phyloP scores from a whole-genome alignment of 208 protist species.

The Acanthamoeba healyi region DNA sequence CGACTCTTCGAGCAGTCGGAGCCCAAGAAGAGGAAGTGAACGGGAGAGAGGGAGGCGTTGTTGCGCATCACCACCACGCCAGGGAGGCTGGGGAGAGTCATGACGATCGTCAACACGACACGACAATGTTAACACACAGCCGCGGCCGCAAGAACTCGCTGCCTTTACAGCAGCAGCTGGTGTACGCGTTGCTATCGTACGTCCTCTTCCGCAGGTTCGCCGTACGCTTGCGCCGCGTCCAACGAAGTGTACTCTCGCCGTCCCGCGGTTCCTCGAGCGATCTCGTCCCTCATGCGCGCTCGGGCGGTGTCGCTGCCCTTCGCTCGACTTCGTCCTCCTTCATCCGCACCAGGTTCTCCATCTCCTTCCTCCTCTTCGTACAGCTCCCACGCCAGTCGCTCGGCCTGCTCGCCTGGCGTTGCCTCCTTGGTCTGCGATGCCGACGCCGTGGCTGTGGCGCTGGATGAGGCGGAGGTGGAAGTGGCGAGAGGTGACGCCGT shows the following conservation, averaged over 20 bases:
- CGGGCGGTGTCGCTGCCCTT: too few species aligned
- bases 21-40: slow-evolving; percentile 21
- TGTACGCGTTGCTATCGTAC: not conserved
- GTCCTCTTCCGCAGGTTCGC: not conserved
- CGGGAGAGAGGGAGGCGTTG: not conserved
- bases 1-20: slow-evolving; percentile 52
- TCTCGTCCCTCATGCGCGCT: not conserved
- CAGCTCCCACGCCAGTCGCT: not conserved
- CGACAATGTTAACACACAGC: not conserved
- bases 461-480: too few species aligned
- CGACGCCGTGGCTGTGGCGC: not conserved
- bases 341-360: not conserved
- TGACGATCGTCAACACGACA: too few species aligned
- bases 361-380: not conserved
- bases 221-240: not conserved
- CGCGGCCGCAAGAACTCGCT: too few species aligned
- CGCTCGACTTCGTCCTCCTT: too few species aligned
- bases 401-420: not conserved
- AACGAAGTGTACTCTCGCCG: not conserved
- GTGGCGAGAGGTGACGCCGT: not conserved
- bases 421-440: not conserved
- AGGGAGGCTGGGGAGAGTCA: too few species aligned
- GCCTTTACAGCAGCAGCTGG: too few species aligned
- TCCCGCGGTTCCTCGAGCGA: not conserved
- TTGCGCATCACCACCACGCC: too few species aligned